These are phyloP conservation scores for Tulasnella sp. DNA, from an alignment of 768 basidiomycete genomes.

Conservation along the genomic window DNA sequence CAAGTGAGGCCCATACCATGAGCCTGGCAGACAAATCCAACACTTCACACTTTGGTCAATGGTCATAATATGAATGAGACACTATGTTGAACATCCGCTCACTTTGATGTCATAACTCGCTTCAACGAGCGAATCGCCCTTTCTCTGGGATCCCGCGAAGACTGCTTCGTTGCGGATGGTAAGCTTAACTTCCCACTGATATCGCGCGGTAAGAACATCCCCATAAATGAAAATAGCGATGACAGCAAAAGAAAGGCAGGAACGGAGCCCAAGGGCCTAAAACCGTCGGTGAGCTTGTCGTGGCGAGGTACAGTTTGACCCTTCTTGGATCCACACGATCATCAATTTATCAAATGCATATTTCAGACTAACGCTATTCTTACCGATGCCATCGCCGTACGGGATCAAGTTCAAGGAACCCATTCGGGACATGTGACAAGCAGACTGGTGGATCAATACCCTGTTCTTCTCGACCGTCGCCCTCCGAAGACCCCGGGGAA, in stretches of 20 bases:
- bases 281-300: conserved; percentile 79
- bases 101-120: conserved; percentile 79
- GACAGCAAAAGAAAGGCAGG: conserved; percentile 39
- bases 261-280: conserved; percentile 64
- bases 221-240: conserved; percentile 42
- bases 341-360: background rate
- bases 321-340: too few relatives aligned
- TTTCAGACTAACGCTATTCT: conserved; percentile 72
- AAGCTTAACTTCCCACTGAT: conserved; percentile 96
- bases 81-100: conserved; percentile 84
- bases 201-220: conserved; percentile 88
- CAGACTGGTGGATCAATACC: conserved; percentile 90
- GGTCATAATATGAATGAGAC: conserved; percentile 26
- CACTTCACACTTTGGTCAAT: conserved; percentile 37
- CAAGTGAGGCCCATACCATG: too few relatives aligned
- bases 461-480: conserved; percentile 87
- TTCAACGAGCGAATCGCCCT: conserved; percentile 99
- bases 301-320: conserved; percentile 86
- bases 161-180: conserved; percentile 91
- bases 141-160: conserved; percentile 84
- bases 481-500: conserved; percentile 54
- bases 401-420: conserved; percentile 94
- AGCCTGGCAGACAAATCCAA: conserved; percentile 40
- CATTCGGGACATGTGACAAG: conserved; percentile 86
- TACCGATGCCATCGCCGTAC: conserved; percentile 89